Evolutionary conservation across 2,329 filamentous ascomycete species (phyloP), one percentile per base, ranked within the genome.

Genomic region (Penicillium olsonii): DNA sequence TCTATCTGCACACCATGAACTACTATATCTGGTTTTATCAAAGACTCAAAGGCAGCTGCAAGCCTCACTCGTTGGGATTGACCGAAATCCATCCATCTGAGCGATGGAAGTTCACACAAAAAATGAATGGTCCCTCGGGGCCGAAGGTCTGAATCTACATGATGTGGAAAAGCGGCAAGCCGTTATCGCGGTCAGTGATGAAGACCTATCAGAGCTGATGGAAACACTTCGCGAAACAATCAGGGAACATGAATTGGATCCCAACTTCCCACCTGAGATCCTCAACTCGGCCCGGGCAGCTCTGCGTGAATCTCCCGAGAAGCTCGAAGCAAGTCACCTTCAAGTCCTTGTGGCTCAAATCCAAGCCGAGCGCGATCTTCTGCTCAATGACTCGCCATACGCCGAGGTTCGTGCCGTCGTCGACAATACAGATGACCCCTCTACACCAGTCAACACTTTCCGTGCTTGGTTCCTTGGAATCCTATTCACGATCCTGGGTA

Each of bases 401-500:
- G 53, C 61, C 10, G 61, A 65, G 44, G 60, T 63, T 22, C 59
- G 64, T 8, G 64, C 64, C 11, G 61, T 63, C 19, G 62, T 66
- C 15, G 57, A 58, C 1, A 60, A 63, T 22, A 60, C 57, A 0
- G 63, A 65, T 48, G 64, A 67, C 40, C 60, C 62, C n/a, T 54
- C 43, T 0, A 48, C 64, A 20, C 62, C 64, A 4, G 53, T 63
- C 15, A 65, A 65, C 37, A 67, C 60, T 5, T 56, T 67, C n/a
- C 59, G 64, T 35, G 73, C 70, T 43, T 77, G 75, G 75, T 57
- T 74, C 14, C 56, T 77, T 0, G 75, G 75, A 1, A 17, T 39
- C 4, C 17, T 46, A n/a, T 20, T 51, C 37, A 45, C 37, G 5
- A 24, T 38, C 14, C 19, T 61, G 27, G 74, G 73, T 15, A 69